Evolutionary conservation across 2,329 filamentous ascomycete species (phyloP).

Genomic region (Tolypocladium pustulatum): DNA sequence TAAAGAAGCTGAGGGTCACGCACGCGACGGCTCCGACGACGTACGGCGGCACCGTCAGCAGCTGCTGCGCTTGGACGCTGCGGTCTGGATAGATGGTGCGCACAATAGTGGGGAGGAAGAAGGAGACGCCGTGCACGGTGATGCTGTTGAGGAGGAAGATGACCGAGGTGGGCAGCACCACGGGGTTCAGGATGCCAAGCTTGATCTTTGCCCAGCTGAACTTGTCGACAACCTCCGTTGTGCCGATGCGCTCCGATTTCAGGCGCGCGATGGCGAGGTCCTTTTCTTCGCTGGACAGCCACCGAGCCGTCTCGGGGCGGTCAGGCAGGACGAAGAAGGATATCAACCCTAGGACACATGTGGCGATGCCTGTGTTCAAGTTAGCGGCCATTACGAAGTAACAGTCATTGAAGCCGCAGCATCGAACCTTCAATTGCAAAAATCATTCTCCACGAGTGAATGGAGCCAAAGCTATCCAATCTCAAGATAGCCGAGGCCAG

Average conservation of each 20-base stretch:
- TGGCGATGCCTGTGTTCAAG: constrained; percentile 41
- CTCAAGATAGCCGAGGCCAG: constrained; percentile 51
- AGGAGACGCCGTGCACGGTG: constrained; percentile 61
- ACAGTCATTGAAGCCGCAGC: not conserved
- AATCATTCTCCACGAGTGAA: constrained; percentile 58
- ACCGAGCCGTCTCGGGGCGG: constrained; percentile 53
- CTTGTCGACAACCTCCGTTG: constrained; percentile 45
- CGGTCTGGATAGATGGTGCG: constrained; percentile 53
- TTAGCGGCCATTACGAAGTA: not conserved
- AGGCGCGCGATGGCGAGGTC: constrained; percentile 51
- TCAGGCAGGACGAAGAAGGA: constrained; percentile 54
- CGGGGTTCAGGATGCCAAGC: constrained; percentile 53
- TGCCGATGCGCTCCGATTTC: constrained; percentile 44
- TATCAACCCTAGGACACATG: constrained; percentile 39
- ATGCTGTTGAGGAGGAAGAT: constrained; percentile 59
- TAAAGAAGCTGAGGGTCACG: constrained; percentile 45
- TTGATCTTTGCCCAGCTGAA: constrained; percentile 49
- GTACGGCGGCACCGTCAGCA: constrained; percentile 61
- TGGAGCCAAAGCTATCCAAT: constrained; percentile 42
- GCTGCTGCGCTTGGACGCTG: constrained; percentile 50
- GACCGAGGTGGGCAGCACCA: constrained; percentile 36
- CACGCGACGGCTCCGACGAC: constrained; percentile 55
- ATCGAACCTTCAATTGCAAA: constrained; percentile 48
- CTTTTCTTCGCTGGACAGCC: constrained; percentile 53
- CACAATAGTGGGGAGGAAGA: constrained; percentile 64